phyloP scores from a whole-genome alignment of 495 filamentous ascomycete species.

The Neurospora sp. region DNA sequence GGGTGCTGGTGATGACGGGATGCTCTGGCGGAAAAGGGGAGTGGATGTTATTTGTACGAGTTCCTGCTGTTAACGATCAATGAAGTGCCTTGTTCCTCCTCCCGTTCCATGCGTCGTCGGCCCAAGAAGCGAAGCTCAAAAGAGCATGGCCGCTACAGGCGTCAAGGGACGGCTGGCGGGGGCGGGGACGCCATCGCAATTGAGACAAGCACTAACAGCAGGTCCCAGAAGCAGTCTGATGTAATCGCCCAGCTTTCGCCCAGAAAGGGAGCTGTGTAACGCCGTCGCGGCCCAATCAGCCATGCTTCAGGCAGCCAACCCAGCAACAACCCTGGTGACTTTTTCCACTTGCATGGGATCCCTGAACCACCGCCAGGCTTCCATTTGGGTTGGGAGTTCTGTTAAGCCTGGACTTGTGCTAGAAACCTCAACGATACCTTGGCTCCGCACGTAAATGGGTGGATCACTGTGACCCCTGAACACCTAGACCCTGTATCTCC shows the following conservation, averaged over 20 bases:
- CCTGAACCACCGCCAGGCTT: neutral
- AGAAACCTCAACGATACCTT: neutral
- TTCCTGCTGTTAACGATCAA: neutral
- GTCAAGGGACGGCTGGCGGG: neutral
- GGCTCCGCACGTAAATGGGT: neutral
- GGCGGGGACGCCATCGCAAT: neutral
- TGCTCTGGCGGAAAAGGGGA: neutral
- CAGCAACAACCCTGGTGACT: neutral
- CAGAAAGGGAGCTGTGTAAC: conserved; percentile 19
- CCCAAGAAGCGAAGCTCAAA: neutral
- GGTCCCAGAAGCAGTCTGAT: conserved; percentile 11
- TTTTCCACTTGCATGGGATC: neutral
- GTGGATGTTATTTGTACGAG: neutral
- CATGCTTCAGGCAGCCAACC: conserved; percentile 18
- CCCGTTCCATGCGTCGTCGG: neutral
- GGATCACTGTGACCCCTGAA: neutral
- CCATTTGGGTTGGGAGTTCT: neutral
- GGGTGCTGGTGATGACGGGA: conserved; percentile 1
- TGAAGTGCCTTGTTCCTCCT: neutral
- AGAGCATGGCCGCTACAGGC: neutral
- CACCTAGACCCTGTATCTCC: neutral
- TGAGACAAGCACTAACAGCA: neutral
- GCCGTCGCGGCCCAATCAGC: conserved; percentile 18
- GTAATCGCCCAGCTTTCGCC: conserved; percentile 11
- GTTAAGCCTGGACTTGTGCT: neutral